phyloP scores from a whole-genome alignment of 2,329 filamentous ascomycete genomes.

The Stagonosporopsis cucurbitacearum region DNA sequence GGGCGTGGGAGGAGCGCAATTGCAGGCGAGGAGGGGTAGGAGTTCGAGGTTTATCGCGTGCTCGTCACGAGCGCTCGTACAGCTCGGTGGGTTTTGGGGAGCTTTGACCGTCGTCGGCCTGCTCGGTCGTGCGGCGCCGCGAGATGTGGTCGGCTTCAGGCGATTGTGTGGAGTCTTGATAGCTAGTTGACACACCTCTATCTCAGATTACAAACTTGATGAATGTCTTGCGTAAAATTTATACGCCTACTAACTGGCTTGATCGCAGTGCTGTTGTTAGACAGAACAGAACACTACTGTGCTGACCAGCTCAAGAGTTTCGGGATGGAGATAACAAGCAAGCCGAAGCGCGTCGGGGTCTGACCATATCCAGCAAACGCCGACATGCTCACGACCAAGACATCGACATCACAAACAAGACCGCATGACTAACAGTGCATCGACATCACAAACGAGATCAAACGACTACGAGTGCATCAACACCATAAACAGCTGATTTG shows the following conservation, averaged over 20 bases:
- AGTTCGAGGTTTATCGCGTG: background rate
- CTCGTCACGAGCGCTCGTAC: slow-evolving; percentile 11
- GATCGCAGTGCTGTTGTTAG: background rate
- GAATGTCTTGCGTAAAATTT: background rate
- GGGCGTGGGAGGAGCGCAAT: background rate
- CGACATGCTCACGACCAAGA: too few species aligned
- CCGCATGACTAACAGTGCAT: background rate
- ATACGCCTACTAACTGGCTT: background rate
- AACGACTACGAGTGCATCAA: background rate
- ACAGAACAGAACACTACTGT: too few species aligned
- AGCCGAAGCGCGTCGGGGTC: slow-evolving; percentile 17
- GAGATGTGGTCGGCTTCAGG: background rate
- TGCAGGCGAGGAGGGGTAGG: background rate
- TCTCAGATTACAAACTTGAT: background rate
- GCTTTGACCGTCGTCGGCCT: slow-evolving; percentile 19
- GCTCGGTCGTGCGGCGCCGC: background rate
- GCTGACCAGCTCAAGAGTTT: background rate
- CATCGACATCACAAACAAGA: background rate
- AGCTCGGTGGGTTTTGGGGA: slow-evolving; percentile 13
- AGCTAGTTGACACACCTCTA: too few species aligned
- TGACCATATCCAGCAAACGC: slow-evolving; percentile 1
- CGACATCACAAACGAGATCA: background rate
- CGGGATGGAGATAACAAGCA: slow-evolving; percentile 18
- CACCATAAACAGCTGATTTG: too few species aligned
- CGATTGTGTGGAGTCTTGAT: too few species aligned